phyloP scores from a whole-genome alignment of 2,329 filamentous ascomycete species.

The Sporothrix pseudoabietina region DNA sequence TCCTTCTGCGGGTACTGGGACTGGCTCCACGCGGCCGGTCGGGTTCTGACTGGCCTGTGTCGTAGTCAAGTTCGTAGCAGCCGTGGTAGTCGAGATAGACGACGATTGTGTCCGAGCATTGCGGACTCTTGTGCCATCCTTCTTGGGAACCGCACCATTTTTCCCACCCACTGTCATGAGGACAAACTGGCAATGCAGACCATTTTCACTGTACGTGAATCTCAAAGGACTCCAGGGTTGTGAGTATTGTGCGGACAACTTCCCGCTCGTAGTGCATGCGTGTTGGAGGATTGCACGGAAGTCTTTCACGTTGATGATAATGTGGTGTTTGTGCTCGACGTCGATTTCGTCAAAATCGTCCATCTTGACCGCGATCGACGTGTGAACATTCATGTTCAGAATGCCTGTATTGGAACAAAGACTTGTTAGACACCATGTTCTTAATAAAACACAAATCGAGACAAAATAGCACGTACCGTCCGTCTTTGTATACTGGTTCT shows the following conservation, averaged over 20 bases:
- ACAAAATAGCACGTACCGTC: conserved; percentile 50
- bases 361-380: conserved; percentile 74
- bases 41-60: conserved; percentile 20
- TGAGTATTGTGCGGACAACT: conserved; percentile 70
- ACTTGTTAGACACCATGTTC: neutral
- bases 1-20: conserved; percentile 31
- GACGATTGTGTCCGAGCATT: neutral
- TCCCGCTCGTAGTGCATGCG: conserved; percentile 68
- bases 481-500: conserved; percentile 69
- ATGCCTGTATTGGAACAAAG: conserved; percentile 52
- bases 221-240: conserved; percentile 71
- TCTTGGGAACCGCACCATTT: conserved; percentile 45
- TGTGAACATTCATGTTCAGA: conserved; percentile 77
- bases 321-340: conserved; percentile 74
- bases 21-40: conserved; percentile 21
- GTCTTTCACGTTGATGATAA: conserved; percentile 80
- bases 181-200: conserved; percentile 73
- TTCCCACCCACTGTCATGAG: conserved; percentile 78
- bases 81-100: neutral
- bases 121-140: conserved; percentile 34
- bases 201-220: conserved; percentile 68
- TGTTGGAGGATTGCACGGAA: conserved; percentile 78
- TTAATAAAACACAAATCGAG: neutral
- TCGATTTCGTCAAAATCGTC: conserved; percentile 76
- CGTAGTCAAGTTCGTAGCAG: neutral